Evolutionary conservation across 2,329 filamentous ascomycete genomes (phyloP).

Genomic region (Arthrobotrys conoides): DNA sequence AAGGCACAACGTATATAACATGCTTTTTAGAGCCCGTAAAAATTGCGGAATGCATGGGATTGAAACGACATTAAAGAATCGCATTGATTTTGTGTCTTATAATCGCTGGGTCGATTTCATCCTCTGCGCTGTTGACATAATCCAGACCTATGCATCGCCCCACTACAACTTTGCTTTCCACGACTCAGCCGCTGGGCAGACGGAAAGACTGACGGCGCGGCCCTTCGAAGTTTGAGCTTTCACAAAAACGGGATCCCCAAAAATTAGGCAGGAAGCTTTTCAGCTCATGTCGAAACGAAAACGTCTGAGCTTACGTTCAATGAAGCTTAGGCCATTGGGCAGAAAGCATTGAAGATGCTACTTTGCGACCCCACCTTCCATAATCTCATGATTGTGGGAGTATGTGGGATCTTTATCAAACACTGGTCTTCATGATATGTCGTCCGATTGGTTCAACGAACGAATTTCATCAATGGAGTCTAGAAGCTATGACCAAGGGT

Average conservation of each 20-base stretch:
- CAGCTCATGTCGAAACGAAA: slow-evolving; percentile 40
- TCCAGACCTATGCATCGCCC: slow-evolving; percentile 27
- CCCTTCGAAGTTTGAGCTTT: slow-evolving; percentile 10
- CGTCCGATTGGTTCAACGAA: slow-evolving; percentile 29
- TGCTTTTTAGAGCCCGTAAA: slow-evolving; percentile 5
- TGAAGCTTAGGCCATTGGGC: slow-evolving; percentile 7
- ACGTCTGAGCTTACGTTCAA: slow-evolving; percentile 13
- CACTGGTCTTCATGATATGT: not conserved
- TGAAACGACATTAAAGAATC: slow-evolving; percentile 16
- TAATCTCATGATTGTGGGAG: slow-evolving; percentile 10
- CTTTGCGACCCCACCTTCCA: slow-evolving; percentile 10
- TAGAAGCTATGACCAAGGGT: slow-evolving; percentile 14
- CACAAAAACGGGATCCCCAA: not conserved
- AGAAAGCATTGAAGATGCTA: not conserved
- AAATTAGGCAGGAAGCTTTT: slow-evolving; percentile 49
- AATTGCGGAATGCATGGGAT: not conserved
- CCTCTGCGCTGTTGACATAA: slow-evolving; percentile 29
- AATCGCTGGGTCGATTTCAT: slow-evolving; percentile 3
- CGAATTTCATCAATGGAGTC: slow-evolving; percentile 4
- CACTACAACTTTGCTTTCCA: slow-evolving; percentile 24
- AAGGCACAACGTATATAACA: not conserved
- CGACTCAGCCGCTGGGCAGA: slow-evolving; percentile 38
- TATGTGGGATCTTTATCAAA: not conserved
- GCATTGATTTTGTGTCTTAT: not conserved
- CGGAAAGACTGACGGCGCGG: slow-evolving; percentile 29